Base-by-base conservation (phyloP, 2,329 filamentous ascomycete species). In the Fonsecaea monophora region DNA sequence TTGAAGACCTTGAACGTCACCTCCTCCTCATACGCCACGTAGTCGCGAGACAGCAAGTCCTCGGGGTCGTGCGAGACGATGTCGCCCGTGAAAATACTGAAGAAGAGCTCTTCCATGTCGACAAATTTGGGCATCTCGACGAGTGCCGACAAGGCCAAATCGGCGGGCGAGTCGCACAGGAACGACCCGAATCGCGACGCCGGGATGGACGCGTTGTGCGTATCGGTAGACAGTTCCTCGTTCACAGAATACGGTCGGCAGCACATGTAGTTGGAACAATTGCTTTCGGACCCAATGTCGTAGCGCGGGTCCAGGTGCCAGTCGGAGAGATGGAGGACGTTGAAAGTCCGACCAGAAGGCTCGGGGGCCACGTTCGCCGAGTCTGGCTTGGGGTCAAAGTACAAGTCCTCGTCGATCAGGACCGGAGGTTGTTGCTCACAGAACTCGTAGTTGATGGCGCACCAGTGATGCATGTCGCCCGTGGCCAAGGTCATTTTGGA, bases 21-120 rank as follows among this genome's bases (percentile, higher is more conserved):
- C 30, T 67, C 69, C 56, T 76, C 74, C 42, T 74, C 71, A 58
- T 75, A 75, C 9, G 73, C 68, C 4, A 76, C 71, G 38, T 76
- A 76, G 4, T 67, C 73, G 53, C 60, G 65, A 15, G 71, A 73
- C 7, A 76, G 60, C 45, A 72, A 60, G 48, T 75, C 73, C 32
- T 74, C 70, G 8, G 68, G 62, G 54, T 73, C 75, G 40, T 77
- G 75, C 59, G 70, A 73, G 18, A 77, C 75, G 18, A 76, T 72
- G 64, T 77, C 75, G 37, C 75, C 75, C 18, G 74, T 76, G 60
- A 74, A 76, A 10, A 76, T 74, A 13, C 72, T 68, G 50, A 75
- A 76, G n/a, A 67, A 65, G 25, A 76, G 21, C 12, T 72, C 64
- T 10, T 63, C 62, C 53, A 70, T 68, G 58, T 74, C 67, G 59